Conservation (phyloP, 2,329 filamentous ascomycete genomes). For the Pyricularia sp. region DNA sequence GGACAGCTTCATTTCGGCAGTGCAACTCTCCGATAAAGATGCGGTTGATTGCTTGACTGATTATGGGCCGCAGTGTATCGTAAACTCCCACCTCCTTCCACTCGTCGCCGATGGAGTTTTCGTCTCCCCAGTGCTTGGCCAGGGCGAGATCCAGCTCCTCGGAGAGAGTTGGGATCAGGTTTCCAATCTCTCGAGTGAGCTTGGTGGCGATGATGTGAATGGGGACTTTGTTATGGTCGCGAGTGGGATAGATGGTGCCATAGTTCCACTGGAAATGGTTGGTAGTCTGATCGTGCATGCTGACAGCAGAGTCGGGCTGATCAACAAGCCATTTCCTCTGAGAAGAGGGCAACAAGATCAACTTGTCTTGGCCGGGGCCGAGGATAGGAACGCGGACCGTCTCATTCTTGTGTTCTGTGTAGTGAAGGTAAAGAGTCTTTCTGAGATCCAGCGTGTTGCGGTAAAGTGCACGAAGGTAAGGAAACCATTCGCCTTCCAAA, state of each 20-base stretch:
- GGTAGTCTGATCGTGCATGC: slow-evolving; percentile 13
- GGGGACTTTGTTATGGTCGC: slow-evolving; percentile 14
- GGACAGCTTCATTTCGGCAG: slow-evolving; percentile 16
- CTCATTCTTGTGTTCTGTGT: slow-evolving; percentile 12
- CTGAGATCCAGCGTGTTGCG: slow-evolving; percentile 21
- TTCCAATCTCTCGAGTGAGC: slow-evolving; percentile 21
- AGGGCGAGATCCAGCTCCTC: slow-evolving; percentile 18
- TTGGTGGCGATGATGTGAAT: slow-evolving; percentile 16
- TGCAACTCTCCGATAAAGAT: slow-evolving; percentile 20
- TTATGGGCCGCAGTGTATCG: slow-evolving; percentile 15
- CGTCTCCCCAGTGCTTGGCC: slow-evolving; percentile 16
- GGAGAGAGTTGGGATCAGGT: slow-evolving; percentile 18
- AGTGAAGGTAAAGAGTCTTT: slow-evolving; percentile 10
- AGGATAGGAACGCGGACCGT: slow-evolving; percentile 18
- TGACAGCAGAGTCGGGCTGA: slow-evolving; percentile 19
- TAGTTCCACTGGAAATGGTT: slow-evolving; percentile 17
- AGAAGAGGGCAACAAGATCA: slow-evolving; percentile 18
- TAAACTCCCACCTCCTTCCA: slow-evolving; percentile 15
- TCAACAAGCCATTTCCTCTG: slow-evolving; percentile 21
- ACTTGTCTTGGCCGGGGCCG: slow-evolving; percentile 9
- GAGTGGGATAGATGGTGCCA: slow-evolving; percentile 15
- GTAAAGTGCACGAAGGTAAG: slow-evolving; percentile 18
- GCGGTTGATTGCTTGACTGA: slow-evolving; percentile 19
- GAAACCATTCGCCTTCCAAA: slow-evolving; percentile 22
- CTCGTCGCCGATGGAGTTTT: slow-evolving; percentile 6